Evolutionary conservation across 1,139 yeast species (phyloP).

Genomic region (Geotrichum europaeum): DNA sequence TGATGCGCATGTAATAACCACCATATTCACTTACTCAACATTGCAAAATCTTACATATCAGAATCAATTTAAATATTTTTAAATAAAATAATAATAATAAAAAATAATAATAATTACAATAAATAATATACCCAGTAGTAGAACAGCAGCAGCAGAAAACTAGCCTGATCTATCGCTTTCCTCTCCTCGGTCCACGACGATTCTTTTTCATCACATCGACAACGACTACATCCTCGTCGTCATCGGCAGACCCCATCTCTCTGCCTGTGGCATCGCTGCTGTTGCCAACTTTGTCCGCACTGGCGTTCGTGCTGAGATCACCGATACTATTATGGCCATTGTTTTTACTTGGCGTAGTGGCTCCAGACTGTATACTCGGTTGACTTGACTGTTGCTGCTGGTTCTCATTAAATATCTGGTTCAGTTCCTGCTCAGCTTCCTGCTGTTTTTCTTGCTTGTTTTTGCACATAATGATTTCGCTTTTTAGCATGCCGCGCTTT

Average conservation of each 20-base stretch:
- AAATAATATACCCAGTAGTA: neutral
- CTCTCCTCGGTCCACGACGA: neutral
- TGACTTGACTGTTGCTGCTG: neutral
- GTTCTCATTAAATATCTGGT: too few species aligned
- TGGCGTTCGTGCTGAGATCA: neutral
- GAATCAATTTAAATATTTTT: too few species aligned
- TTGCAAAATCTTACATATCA: neutral
- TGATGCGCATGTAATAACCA: too few species aligned
- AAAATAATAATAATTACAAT: neutral
- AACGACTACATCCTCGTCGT: conserved; percentile 16
- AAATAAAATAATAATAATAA: neutral
- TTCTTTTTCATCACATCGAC: conserved; percentile 16
- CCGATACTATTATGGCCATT: neutral
- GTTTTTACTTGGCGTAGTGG: neutral
- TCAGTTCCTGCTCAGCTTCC: neutral
- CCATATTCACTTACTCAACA: neutral
- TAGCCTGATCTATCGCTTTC: neutral
- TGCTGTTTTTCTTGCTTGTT: neutral
- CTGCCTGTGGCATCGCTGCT: neutral
- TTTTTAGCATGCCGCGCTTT: conserved; percentile 6
- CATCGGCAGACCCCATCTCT: neutral
- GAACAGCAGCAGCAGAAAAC: neutral
- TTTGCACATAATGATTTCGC: conserved; percentile 3
- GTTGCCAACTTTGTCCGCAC: neutral
- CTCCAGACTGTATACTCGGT: neutral